phyloP scores from a whole-genome alignment of 495 filamentous ascomycete species.

The Xeromyces bisporus region DNA sequence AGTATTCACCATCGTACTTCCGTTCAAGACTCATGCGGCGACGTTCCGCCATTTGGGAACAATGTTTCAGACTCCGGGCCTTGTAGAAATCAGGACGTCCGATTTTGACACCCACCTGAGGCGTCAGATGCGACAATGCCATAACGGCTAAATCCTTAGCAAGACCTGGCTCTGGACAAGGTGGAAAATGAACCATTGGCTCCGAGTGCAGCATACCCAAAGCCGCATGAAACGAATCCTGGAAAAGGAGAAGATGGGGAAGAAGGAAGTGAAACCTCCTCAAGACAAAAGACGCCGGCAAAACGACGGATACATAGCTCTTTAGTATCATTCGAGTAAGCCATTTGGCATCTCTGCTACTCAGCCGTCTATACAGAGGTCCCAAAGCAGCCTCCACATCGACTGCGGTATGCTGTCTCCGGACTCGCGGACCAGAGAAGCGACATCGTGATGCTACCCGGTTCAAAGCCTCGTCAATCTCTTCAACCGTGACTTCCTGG shows the following conservation, averaged over 20 bases:
- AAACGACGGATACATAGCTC: constrained; percentile 43
- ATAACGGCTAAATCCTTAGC: constrained; percentile 16
- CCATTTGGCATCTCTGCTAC: constrained; percentile 72
- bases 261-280: constrained; percentile 39
- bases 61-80: constrained; percentile 61
- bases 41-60: constrained; percentile 40
- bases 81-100: constrained; percentile 57
- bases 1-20: constrained; percentile 82
- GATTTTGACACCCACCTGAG: constrained; percentile 54
- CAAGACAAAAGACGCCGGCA: constrained; percentile 30
- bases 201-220: constrained; percentile 26
- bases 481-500: constrained; percentile 46
- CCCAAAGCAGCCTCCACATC: constrained; percentile 33
- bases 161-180: constrained; percentile 18
- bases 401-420: constrained; percentile 24
- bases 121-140: constrained; percentile 37
- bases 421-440: constrained; percentile 51
- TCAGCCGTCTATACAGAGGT: constrained; percentile 40
- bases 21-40: constrained; percentile 54
- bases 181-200: constrained; percentile 23
- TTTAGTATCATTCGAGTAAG: constrained; percentile 70
- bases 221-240: constrained; percentile 40
- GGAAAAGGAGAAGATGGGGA: constrained; percentile 47
- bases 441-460: constrained; percentile 45
- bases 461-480: constrained; percentile 51